Percentiles rank a stretch among this genome's conserved stretches.
These are phyloP conservation scores for Nakazawaea sp. DNA, from an alignment of 805 yeast species.

Conservation along the genomic window DNA sequence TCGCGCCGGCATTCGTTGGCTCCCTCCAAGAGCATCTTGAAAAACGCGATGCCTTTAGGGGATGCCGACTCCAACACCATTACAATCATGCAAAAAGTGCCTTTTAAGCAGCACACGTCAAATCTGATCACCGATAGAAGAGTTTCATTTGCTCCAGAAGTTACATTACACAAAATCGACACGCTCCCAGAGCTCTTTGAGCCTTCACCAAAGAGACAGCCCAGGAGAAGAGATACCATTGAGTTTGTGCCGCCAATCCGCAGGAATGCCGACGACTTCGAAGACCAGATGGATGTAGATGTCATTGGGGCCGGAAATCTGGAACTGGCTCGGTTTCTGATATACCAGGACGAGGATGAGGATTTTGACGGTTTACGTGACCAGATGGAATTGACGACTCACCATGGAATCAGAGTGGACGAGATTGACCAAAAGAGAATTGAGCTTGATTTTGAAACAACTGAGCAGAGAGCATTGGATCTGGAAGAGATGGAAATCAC, in stretches of 20 bases:
- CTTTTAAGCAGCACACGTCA: not conserved
- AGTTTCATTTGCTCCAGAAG: slow-evolving; percentile 75
- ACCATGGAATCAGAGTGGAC: too few species aligned
- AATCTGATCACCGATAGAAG: slow-evolving; percentile 31
- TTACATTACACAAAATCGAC: slow-evolving; percentile 53
- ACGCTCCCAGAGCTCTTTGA: slow-evolving; percentile 20
- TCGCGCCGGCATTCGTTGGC: slow-evolving; percentile 26
- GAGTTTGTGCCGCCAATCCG: slow-evolving; percentile 22
- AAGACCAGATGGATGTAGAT: not conserved
- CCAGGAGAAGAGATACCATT: slow-evolving; percentile 21
- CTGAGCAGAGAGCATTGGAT: too few species aligned
- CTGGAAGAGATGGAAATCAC: not conserved
- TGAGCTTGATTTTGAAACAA: too few species aligned
- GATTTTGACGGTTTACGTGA: slow-evolving; percentile 7
- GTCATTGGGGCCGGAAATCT: not conserved
- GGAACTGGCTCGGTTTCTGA: slow-evolving; percentile 1
- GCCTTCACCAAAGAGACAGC: slow-evolving; percentile 13
- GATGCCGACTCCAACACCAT: slow-evolving; percentile 26
- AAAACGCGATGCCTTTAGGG: slow-evolving; percentile 15
- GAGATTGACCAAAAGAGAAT: too few species aligned
- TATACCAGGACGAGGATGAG: slow-evolving; percentile 10
- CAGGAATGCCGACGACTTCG: not conserved
- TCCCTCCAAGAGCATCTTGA: slow-evolving; percentile 33
- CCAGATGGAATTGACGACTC: not conserved
- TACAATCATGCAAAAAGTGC: slow-evolving; percentile 23